Evolutionary conservation across 805 yeast species (phyloP).

Genomic region (Lipomyces orientalis): DNA sequence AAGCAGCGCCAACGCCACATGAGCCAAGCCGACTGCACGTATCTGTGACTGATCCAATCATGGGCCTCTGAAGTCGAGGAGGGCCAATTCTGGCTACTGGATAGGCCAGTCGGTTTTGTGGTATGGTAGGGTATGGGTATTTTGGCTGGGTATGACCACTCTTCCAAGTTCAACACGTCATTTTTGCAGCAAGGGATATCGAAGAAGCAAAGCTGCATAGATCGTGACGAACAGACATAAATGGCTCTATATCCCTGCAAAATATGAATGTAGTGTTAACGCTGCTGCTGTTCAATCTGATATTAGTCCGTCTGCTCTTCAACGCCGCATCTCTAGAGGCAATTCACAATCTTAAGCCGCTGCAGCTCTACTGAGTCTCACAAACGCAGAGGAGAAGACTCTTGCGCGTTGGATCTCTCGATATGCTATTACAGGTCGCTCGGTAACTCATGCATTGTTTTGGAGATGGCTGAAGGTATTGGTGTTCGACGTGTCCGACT

Average conservation of each 20-base stretch:
- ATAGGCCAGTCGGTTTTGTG: no score
- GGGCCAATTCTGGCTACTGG: no score
- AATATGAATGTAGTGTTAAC: background rate
- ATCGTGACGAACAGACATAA: background rate
- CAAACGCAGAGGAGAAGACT: slow-evolving; percentile 4
- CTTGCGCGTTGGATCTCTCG: slow-evolving; percentile 1
- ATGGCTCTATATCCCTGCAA: slow-evolving; percentile 1
- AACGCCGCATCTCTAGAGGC: slow-evolving; percentile 5
- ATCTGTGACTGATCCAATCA: no score
- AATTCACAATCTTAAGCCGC: background rate
- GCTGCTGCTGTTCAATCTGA: slow-evolving; percentile 3
- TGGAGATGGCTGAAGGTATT: no score
- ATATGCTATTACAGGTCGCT: no score
- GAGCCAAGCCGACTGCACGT: no score
- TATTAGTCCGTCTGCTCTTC: background rate
- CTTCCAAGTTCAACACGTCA: background rate
- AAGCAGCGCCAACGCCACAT: no score
- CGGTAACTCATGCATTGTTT: no score
- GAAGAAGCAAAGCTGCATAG: slow-evolving; percentile 1
- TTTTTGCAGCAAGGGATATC: slow-evolving; percentile 4
- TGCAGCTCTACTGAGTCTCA: slow-evolving; percentile 1
- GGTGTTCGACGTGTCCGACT: no score
- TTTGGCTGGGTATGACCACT: background rate
- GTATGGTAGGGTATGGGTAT: slow-evolving; percentile 3
- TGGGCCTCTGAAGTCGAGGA: no score